Evolutionary conservation across 1,284 basidiomycete species (phyloP).

Genomic region (Ganoderma leucocontextum): DNA sequence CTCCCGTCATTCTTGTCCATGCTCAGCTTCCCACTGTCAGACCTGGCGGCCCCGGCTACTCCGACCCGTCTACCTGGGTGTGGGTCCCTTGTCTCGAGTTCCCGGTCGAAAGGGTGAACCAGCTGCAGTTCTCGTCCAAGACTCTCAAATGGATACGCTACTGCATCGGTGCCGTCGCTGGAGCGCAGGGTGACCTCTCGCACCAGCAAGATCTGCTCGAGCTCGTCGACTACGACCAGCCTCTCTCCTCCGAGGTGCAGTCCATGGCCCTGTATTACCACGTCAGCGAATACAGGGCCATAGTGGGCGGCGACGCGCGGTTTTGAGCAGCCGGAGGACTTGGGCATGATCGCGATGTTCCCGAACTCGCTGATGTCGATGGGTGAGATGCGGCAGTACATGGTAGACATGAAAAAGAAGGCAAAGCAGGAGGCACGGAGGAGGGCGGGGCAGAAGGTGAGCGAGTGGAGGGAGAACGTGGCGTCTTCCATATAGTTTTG

Average conservation of each 20-base stretch:
- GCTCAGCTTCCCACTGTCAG: neutral
- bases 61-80: neutral
- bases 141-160: slow-evolving; percentile 1
- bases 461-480: neutral
- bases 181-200: neutral
- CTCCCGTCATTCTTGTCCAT: neutral
- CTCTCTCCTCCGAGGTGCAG: neutral
- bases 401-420: neutral
- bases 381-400: neutral
- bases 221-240: neutral
- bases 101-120: neutral
- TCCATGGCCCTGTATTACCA: neutral
- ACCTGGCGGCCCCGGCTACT: neutral
- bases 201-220: neutral
- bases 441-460: neutral
- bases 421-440: neutral
- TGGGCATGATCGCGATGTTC: neutral
- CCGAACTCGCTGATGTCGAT: neutral
- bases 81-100: slow-evolving; percentile 1
- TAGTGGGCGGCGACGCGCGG: neutral
- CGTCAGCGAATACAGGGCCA: no score
- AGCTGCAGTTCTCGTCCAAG: neutral
- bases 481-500: neutral
- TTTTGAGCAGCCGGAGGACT: neutral
- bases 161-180: neutral